A percentile compares a stretch with the other conserved stretches of the same genome.
Conservation (phyloP, 352 stramenopile genomes). For the Phytophthora pini region DNA sequence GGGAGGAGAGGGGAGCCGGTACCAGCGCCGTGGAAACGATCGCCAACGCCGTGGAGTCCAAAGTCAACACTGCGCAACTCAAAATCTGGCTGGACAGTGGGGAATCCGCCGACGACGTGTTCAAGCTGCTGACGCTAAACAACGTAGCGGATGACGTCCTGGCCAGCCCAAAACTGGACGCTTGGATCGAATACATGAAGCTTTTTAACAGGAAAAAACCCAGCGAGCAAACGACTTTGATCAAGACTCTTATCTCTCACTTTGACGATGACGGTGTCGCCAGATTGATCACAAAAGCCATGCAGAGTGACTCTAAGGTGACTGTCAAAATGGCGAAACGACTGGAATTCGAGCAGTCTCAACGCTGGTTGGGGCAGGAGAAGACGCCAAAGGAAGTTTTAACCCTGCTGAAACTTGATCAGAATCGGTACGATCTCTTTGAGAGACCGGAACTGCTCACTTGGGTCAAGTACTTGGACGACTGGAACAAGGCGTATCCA, state of each 20-base stretch:
- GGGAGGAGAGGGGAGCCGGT: not conserved
- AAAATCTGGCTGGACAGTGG: not conserved
- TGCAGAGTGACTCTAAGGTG: not conserved
- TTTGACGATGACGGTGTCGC: slow-evolving; percentile 10
- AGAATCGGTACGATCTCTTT: slow-evolving; percentile 8
- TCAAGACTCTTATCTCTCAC: slow-evolving; percentile 7
- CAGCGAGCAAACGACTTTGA: slow-evolving; percentile 7
- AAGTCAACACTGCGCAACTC: not conserved
- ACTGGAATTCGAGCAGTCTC: not conserved
- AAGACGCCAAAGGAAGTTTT: not conserved
- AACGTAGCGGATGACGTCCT: not conserved
- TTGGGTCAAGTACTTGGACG: slow-evolving; percentile 19
- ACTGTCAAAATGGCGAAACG: not conserved
- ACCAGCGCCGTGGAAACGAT: not conserved
- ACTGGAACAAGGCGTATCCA: slow-evolving; percentile 14
- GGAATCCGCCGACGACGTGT: slow-evolving; percentile 1
- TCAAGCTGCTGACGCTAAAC: not conserved
- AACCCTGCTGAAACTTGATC: slow-evolving; percentile 13
- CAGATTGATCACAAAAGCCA: slow-evolving; percentile 14
- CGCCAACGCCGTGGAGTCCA: not conserved
- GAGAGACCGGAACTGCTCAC: slow-evolving; percentile 7
- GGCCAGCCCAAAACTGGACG: not conserved
- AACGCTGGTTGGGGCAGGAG: slow-evolving; percentile 1
- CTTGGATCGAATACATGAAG: slow-evolving; percentile 21
- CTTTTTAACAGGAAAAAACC: slow-evolving; percentile 15